These are phyloP conservation scores for Alternaria conjuncta DNA, from an alignment of 2,329 filamentous ascomycete genomes.

Conservation along the genomic window DNA sequence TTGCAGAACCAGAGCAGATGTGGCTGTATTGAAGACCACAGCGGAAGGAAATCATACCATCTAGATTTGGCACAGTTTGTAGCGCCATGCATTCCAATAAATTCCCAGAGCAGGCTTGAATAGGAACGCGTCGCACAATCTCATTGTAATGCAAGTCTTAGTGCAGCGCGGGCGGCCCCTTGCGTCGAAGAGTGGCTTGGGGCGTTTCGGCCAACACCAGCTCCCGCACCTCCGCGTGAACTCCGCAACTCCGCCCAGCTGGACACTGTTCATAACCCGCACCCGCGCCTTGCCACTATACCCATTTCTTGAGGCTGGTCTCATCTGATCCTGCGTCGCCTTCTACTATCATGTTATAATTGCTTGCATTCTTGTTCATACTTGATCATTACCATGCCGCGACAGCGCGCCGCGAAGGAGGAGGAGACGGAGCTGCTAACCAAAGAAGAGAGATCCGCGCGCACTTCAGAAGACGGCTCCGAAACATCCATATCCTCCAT, in stretches of 20 bases:
- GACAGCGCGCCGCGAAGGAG: constrained; percentile 44
- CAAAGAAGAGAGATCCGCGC: constrained; percentile 37
- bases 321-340: neutral
- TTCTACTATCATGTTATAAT: constrained; percentile 24
- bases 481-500: constrained; percentile 72
- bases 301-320: neutral
- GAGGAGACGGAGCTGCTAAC: constrained; percentile 57
- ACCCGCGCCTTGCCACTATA: constrained; percentile 9
- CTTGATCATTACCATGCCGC: constrained; percentile 38
- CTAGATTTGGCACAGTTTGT: neutral
- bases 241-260: constrained; percentile 27
- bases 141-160: constrained; percentile 32
- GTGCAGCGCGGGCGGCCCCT: constrained; percentile 7
- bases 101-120: constrained; percentile 32
- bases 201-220: constrained; percentile 35
- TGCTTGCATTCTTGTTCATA: neutral
- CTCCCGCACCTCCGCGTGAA: constrained; percentile 36
- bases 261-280: constrained; percentile 12
- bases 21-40: neutral
- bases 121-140: constrained; percentile 23
- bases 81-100: constrained; percentile 1
- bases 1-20: neutral
- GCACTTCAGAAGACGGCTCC: constrained; percentile 44
- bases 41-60: neutral
- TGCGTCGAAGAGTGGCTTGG: constrained; percentile 37